Evolutionary conservation across 78 protist species (phyloP).

Genomic region (Tieghemostelium lacteum): DNA sequence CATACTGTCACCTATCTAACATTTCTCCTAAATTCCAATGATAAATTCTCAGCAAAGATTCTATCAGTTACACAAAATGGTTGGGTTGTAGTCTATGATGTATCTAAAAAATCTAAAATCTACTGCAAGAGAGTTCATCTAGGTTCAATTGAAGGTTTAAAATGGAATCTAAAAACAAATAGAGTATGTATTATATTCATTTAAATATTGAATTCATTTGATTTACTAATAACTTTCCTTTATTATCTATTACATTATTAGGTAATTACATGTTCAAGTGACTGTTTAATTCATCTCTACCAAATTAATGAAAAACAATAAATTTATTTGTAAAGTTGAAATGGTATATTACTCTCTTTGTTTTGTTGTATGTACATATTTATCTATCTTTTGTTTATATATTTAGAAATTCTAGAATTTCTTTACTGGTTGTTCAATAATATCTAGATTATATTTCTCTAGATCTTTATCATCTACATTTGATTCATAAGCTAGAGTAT

Average conservation of each 20-base stretch:
- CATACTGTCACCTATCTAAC: conserved; percentile 68
- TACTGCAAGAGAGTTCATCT: conserved; percentile 44
- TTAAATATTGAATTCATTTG: conserved; percentile 1
- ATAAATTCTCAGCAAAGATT: neutral
- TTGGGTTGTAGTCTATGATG: conserved; percentile 59
- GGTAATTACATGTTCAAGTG: neutral
- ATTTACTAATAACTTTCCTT: neutral
- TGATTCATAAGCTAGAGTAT: too few relatives aligned
- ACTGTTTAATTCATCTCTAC: neutral
- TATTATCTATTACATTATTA: neutral
- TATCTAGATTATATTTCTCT: too few relatives aligned
- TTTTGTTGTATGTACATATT: too few relatives aligned
- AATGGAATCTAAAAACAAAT: conserved; percentile 32
- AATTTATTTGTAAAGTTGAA: too few relatives aligned
- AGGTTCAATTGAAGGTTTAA: conserved; percentile 73
- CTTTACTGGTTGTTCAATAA: too few relatives aligned
- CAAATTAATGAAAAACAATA: too few relatives aligned
- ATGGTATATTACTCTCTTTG: too few relatives aligned
- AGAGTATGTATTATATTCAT: conserved; percentile 64
- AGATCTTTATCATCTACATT: too few relatives aligned
- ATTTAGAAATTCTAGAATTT: too few relatives aligned
- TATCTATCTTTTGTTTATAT: too few relatives aligned
- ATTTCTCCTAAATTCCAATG: neutral
- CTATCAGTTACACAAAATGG: conserved; percentile 72
- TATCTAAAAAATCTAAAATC: conserved; percentile 4